Evolutionary conservation across 1,139 yeast species (phyloP).

Genomic region (Candida sanyaensis): DNA sequence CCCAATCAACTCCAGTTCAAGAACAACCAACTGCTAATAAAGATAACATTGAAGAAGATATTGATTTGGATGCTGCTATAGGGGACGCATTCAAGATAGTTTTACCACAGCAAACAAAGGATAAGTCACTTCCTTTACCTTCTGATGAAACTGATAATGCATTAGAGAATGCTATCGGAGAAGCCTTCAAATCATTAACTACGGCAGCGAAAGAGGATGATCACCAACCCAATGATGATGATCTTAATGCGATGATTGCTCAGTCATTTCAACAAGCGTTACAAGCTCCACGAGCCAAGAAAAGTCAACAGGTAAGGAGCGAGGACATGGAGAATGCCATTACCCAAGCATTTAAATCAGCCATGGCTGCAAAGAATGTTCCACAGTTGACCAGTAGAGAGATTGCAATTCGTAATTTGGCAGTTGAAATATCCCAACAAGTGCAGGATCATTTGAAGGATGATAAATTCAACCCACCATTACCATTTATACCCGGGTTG

Average conservation of each 20-base stretch:
- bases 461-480: constrained; percentile 13
- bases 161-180: constrained; percentile 30
- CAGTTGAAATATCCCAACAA: constrained; percentile 34
- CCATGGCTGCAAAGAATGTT: constrained; percentile 15
- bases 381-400: constrained; percentile 20
- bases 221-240: constrained; percentile 12
- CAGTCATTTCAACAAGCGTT: constrained; percentile 21
- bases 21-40: neutral
- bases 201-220: constrained; percentile 4
- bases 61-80: constrained; percentile 20
- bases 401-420: constrained; percentile 32
- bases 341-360: constrained; percentile 36
- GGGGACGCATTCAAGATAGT: constrained; percentile 25
- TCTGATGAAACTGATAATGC: constrained; percentile 20
- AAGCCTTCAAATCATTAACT: constrained; percentile 23
- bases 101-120: constrained; percentile 6
- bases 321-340: constrained; percentile 32
- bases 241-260: constrained; percentile 17
- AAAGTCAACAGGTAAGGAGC: neutral
- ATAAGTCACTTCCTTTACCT: constrained; percentile 5
- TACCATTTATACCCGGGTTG: constrained; percentile 19
- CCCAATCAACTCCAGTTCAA: neutral
- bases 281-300: constrained; percentile 2
- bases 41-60: constrained; percentile 7
- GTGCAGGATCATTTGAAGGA: constrained; percentile 31